A percentile compares a stretch with the other conserved stretches of the same genome.
phyloP scores from a whole-genome alignment of 2,329 filamentous ascomycete species.

The Apiospora sp. region DNA sequence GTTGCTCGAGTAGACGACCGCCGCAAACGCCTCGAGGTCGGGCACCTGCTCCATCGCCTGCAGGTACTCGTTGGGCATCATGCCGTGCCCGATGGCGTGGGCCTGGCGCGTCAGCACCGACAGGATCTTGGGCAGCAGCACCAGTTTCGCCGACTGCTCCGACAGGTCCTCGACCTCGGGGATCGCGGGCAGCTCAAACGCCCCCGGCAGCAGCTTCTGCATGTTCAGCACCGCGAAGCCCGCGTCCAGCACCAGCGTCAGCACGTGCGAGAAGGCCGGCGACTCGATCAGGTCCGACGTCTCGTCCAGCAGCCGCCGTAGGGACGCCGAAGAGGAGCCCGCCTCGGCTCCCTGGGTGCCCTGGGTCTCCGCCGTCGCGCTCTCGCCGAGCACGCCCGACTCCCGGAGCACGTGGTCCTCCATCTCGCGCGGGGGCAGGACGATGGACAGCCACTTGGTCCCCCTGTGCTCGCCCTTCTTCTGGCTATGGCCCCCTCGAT shows the following conservation, averaged over 20 bases:
- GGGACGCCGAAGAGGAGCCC: constrained; percentile 59
- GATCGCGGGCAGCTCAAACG: constrained; percentile 70
- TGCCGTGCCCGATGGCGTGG: constrained; percentile 82
- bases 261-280: constrained; percentile 85
- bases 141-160: constrained; percentile 62
- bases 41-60: constrained; percentile 78
- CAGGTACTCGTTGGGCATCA: constrained; percentile 74
- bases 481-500: constrained; percentile 66
- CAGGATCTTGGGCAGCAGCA: constrained; percentile 83
- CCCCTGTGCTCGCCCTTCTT: constrained; percentile 51
- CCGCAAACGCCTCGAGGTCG: constrained; percentile 83
- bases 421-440: constrained; percentile 80
- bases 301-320: constrained; percentile 90
- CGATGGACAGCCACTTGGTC: constrained; percentile 80
- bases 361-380: constrained; percentile 47
- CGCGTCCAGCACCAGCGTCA: constrained; percentile 85
- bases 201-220: constrained; percentile 78
- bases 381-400: constrained; percentile 76
- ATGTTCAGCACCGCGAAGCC: constrained; percentile 87
- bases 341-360: constrained; percentile 30
- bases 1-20: constrained; percentile 87
- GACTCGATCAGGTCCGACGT: constrained; percentile 96
- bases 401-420: constrained; percentile 87
- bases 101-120: constrained; percentile 92
- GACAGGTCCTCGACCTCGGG: constrained; percentile 23